Conservation (phyloP, 139 green algal species). For the Closterium sp. region DNA sequence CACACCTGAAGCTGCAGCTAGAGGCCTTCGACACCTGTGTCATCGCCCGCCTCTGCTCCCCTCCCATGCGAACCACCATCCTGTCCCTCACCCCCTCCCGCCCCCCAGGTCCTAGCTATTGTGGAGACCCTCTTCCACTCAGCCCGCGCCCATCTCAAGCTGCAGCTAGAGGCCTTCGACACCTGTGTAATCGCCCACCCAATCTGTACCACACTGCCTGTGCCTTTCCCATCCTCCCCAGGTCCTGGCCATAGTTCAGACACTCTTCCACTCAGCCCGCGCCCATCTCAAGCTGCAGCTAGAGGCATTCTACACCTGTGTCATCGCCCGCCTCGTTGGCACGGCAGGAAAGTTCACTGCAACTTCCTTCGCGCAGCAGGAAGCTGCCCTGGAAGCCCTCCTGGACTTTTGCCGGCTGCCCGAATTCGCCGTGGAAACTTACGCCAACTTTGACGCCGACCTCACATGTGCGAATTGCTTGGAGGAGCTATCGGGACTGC, state of each 20-base stretch:
- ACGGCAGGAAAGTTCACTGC: background rate
- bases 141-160: slow-evolving; percentile 68
- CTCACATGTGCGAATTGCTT: slow-evolving; percentile 79
- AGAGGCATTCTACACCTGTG: slow-evolving; percentile 73
- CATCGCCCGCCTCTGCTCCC: slow-evolving; percentile 77
- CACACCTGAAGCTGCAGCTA: slow-evolving; percentile 76
- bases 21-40: slow-evolving; percentile 76
- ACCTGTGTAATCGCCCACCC: too few relatives aligned
- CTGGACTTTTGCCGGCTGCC: slow-evolving; percentile 87
- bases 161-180: slow-evolving; percentile 85
- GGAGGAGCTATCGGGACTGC: slow-evolving; percentile 46
- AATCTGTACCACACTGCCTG: too few relatives aligned
- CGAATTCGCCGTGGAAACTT: slow-evolving; percentile 81
- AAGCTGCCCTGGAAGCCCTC: slow-evolving; percentile 86
- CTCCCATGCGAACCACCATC: too few relatives aligned
- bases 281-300: slow-evolving; percentile 76
- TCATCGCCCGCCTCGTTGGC: slow-evolving; percentile 71
- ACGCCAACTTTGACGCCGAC: slow-evolving; percentile 88
- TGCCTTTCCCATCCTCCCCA: too few relatives aligned
- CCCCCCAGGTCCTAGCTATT: too few relatives aligned
- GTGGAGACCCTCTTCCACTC: slow-evolving; percentile 67
- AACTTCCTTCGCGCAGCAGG: slow-evolving; percentile 70
- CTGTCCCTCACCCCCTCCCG: too few relatives aligned
- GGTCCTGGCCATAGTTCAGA: background rate
- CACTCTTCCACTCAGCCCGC: slow-evolving; percentile 76